Base-by-base conservation (phyloP, 495 filamentous ascomycete genomes). In the Rhizodiscina lignyota region DNA sequence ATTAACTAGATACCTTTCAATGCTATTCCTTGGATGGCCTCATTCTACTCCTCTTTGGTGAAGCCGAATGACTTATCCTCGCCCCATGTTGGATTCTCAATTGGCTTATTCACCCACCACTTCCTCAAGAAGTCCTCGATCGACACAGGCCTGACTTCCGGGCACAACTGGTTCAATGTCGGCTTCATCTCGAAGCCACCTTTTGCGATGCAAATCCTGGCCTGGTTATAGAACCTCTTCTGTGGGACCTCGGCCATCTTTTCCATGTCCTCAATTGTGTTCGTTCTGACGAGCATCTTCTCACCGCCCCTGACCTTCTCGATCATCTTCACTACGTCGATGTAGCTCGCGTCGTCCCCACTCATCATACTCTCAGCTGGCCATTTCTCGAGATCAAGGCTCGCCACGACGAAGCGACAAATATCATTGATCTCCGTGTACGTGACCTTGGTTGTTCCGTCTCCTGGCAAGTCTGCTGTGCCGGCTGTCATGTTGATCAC, bases 191-290 rank as follows among this genome's bases (percentile, higher is more conserved):
- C 24, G 4, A n/a, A 33, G 38, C 34, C 35, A 5, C 36, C 38
- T 17, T 42, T 18, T 15, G 35, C 32, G 6, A 45, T 10, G 16
- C 19, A 29, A 12, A 48, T 30, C 11, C 45, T 18, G 8, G 20
- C 15, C 43, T 48, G 45, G 18, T 48, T 39, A 32, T 48, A 48
- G 28, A 48, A 48, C 16, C 16, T 17, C 42, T 45, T 45, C 15
- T 21, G 34, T 18, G 42, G 30, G 15, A 31, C 39, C 15, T 38
- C 35, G 3, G n/a, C 17, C 35, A 30, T 19, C 20, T 34, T 17
- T 13, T 6, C 17, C 33, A 48, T 34, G 15, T 42, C 38, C n/a
- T 38, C 35, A 6, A 41, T 5, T 2, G 10, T 27, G 22, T 38
- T 48, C 24, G 35, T 30, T 22, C 30, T 38, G 16, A 35, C 29